Evolutionary conservation across 1,284 basidiomycete genomes (phyloP).

Genomic region (Gomphus sp.): DNA sequence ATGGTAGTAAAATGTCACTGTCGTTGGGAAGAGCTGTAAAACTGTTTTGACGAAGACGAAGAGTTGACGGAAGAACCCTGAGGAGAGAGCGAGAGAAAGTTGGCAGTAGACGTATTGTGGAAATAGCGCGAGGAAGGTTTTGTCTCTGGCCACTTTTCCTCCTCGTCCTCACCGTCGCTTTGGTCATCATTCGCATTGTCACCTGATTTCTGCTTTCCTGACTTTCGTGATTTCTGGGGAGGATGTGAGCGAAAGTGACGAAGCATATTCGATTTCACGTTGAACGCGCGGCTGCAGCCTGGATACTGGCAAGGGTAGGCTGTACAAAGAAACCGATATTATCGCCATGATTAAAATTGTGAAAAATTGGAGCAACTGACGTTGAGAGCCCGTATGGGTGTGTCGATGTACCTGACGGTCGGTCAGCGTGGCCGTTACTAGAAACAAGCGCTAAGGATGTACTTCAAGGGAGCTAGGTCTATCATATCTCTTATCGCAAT

Average conservation of each 20-base stretch:
- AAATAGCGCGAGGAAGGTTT: background rate
- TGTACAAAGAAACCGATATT: conserved; percentile 17
- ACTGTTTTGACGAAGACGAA: background rate
- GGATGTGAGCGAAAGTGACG: conserved; percentile 53
- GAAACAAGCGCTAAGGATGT: background rate
- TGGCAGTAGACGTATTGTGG: background rate
- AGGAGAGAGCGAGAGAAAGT: background rate
- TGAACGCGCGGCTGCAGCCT: conserved; percentile 63
- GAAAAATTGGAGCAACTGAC: background rate
- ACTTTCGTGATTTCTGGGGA: background rate
- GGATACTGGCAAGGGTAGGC: conserved; percentile 66
- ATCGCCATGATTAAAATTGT: background rate
- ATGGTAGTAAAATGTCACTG: background rate
- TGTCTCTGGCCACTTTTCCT: background rate
- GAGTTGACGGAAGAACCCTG: background rate
- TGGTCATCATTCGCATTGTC: background rate
- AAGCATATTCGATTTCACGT: conserved; percentile 77
- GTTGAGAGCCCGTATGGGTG: conserved; percentile 1
- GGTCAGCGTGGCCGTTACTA: background rate
- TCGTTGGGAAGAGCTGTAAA: background rate
- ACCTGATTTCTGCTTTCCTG: background rate
- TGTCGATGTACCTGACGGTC: conserved; percentile 3
- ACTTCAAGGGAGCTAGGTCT: conserved; percentile 10
- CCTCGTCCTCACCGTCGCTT: background rate
- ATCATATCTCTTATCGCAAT: conserved; percentile 10